Evolutionary conservation across 768 basidiomycete genomes (phyloP), one percentile per base, ranked within the genome.

Genomic region (Kwoniella sp.): DNA sequence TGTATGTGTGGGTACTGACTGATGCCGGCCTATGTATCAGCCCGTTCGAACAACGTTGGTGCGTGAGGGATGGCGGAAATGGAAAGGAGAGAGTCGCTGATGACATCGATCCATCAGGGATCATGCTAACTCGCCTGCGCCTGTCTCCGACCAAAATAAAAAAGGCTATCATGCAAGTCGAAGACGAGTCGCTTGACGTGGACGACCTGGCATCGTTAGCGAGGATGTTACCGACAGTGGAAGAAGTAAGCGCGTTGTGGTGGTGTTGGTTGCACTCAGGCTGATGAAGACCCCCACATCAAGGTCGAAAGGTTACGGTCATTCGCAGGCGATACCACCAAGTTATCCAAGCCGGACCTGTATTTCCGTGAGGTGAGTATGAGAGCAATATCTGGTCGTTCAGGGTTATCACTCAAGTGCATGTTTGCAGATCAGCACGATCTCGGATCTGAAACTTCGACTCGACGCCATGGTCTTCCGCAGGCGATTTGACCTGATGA

Each of bases 11-110:
- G n/a, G n/a, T n/a, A n/a, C n/a, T n/a, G n/a, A n/a, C n/a, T n/a
- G n/a, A n/a, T n/a, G n/a, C n/a, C n/a, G n/a, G n/a, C n/a, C n/a
- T n/a, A n/a, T 17, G n/a, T 26, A 6, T 11, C 45, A 72, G 70
- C 82, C 14, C 79, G 88, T 14, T 87, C 91, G 1, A 88, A 89
- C 59, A 87, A 92, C 63, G 79, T 91, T 59, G 86, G 89, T 84
- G 14, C 27, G 0, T 3, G 4, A 17, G 32, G 38, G 14, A 27
- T n/a, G n/a, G n/a, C n/a, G n/a, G n/a, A n/a, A n/a, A n/a, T n/a
- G n/a, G n/a, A n/a, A n/a, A n/a, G n/a, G n/a, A n/a, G n/a, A n/a
- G n/a, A n/a, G n/a, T n/a, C n/a, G 27, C 41, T 41, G 27, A 38
- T 22, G 10, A 17, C 5, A 9, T 12, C 5, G 8, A 25, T 17